Conservation (phyloP, 306 rosid species). For the Morella rubra region DNA sequence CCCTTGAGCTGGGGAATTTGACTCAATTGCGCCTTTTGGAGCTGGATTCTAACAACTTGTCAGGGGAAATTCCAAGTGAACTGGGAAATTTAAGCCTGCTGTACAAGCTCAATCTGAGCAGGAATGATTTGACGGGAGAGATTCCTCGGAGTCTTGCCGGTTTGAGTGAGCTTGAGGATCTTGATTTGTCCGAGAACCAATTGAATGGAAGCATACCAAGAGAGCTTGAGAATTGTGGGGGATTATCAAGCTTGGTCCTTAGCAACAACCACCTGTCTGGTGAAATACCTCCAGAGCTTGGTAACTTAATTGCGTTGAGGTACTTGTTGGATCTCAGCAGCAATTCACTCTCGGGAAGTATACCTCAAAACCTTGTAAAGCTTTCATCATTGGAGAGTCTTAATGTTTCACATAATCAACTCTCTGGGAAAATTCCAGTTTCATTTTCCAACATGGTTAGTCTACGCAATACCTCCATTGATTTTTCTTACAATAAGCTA, state of each 20-base stretch:
- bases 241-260: slow-evolving; percentile 41
- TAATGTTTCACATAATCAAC: slow-evolving; percentile 60
- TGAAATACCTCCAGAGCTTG: slow-evolving; percentile 48
- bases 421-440: slow-evolving; percentile 48
- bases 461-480: slow-evolving; percentile 45
- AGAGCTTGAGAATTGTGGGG: slow-evolving; percentile 23
- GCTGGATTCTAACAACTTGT: slow-evolving; percentile 38
- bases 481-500: slow-evolving; percentile 64
- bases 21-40: slow-evolving; percentile 24
- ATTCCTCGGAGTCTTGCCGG: slow-evolving; percentile 33
- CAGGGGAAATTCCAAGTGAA: slow-evolving; percentile 50
- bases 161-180: slow-evolving; percentile 28
- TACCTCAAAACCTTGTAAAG: slow-evolving; percentile 53
- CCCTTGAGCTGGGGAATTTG: slow-evolving; percentile 45
- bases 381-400: slow-evolving; percentile 43
- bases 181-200: slow-evolving; percentile 55
- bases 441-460: slow-evolving; percentile 39
- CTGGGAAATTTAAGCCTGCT: slow-evolving; percentile 46
- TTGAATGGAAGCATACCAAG: slow-evolving; percentile 46
- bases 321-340: slow-evolving; percentile 52
- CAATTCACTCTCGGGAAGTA: slow-evolving; percentile 22
- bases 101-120: slow-evolving; percentile 44
- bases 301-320: slow-evolving; percentile 43
- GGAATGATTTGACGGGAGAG: slow-evolving; percentile 48
- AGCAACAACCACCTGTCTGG: slow-evolving; percentile 55